Conservation (phyloP, 179 eudicot species). For the Beta lomatogona region DNA sequence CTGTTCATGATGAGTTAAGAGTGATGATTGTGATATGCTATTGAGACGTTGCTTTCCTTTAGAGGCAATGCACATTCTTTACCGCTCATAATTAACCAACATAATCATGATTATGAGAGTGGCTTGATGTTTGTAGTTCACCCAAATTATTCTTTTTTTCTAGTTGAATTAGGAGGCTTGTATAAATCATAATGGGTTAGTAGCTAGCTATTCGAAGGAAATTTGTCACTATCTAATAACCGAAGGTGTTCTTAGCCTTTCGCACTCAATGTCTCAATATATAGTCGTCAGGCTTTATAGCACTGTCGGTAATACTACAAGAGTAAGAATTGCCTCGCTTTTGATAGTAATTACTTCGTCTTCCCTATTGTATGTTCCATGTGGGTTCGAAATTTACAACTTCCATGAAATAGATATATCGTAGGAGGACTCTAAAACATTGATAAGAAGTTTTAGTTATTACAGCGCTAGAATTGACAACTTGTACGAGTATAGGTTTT, state of each 20-base stretch:
- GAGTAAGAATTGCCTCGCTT: neutral
- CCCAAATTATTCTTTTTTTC: constrained; percentile 11
- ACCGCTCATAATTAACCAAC: constrained; percentile 18
- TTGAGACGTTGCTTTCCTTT: constrained; percentile 33
- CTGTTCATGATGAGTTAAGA: neutral
- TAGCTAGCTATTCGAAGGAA: neutral
- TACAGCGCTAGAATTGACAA: too few relatives aligned
- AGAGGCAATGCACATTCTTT: constrained; percentile 27
- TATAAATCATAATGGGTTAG: neutral
- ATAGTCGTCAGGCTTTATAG: neutral
- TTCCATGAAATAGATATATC: too few relatives aligned
- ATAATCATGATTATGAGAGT: constrained; percentile 26
- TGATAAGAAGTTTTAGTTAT: too few relatives aligned
- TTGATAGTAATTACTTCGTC: neutral
- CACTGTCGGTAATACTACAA: constrained; percentile 16
- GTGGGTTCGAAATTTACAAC: too few relatives aligned
- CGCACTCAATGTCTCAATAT: neutral
- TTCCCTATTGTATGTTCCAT: too few relatives aligned
- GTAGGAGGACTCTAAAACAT: too few relatives aligned
- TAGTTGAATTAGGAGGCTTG: neutral
- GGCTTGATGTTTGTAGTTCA: constrained; percentile 23
- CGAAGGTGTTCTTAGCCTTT: neutral
- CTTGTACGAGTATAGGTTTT: too few relatives aligned
- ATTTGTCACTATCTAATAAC: constrained; percentile 4
- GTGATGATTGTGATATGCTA: neutral